Evolutionary conservation across 116 monocot species (phyloP).

Genomic region (Papilionanthe hybrid): DNA sequence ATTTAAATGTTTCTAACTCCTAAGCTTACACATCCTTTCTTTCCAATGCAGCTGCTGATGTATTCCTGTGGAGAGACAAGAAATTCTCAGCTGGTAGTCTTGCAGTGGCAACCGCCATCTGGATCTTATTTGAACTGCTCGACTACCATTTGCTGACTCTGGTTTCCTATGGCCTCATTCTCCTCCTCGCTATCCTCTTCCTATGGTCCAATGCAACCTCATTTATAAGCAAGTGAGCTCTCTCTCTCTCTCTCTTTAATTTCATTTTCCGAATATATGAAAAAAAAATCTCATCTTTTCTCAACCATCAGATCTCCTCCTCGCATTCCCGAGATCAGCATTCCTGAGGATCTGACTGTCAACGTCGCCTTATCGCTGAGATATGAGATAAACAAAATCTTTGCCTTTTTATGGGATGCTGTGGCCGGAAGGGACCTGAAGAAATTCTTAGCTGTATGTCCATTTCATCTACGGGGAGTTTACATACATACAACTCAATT

Average conservation of each 20-base stretch:
- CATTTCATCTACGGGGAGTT: background rate
- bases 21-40: background rate
- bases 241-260: background rate
- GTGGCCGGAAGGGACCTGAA: constrained; percentile 23
- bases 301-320: constrained; percentile 18
- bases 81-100: constrained; percentile 61
- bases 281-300: background rate
- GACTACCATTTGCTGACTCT: constrained; percentile 65
- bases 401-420: constrained; percentile 18
- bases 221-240: constrained; percentile 57
- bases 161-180: constrained; percentile 40
- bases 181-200: constrained; percentile 40
- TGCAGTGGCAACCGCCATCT: constrained; percentile 43
- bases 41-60: constrained; percentile 58
- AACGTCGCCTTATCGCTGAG: constrained; percentile 19
- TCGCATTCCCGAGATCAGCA: constrained; percentile 20
- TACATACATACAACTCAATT: too few relatives aligned
- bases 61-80: constrained; percentile 87
- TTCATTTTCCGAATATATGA: background rate
- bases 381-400: constrained; percentile 23
- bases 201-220: constrained; percentile 52
- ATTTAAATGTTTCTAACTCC: background rate
- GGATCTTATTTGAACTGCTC: constrained; percentile 70
- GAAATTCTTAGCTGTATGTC: constrained; percentile 30
- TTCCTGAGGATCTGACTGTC: constrained; percentile 22